Evolutionary conservation across 2,329 filamentous ascomycete genomes (phyloP).

Genomic region (Colletotrichum sublineola): DNA sequence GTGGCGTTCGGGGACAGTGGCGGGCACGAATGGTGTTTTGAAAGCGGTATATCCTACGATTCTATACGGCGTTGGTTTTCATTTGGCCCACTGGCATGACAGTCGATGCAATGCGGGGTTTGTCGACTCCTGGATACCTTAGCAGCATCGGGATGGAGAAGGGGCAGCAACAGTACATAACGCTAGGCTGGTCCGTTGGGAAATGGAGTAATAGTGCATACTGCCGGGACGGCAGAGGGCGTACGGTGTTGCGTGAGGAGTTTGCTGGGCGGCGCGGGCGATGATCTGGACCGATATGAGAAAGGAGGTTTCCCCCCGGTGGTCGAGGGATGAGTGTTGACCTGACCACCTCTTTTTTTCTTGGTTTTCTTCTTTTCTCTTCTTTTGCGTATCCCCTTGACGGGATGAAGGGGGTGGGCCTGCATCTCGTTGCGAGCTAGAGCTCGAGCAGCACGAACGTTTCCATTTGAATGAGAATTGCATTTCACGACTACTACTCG

Average conservation of each 20-base stretch:
- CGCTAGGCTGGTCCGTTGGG: conserved; percentile 14
- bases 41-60: conserved; percentile 14
- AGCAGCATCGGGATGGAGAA: conserved; percentile 20
- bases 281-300: conserved; percentile 27
- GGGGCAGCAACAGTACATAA: conserved; percentile 13
- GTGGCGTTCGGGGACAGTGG: background rate
- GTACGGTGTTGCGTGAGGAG: conserved; percentile 1
- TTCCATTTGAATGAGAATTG: conserved; percentile 15
- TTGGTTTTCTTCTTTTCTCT: background rate
- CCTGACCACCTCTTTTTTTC: conserved; percentile 7
- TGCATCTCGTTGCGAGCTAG: conserved; percentile 22
- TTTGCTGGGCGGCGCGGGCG: conserved; percentile 1
- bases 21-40: background rate
- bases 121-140: conserved; percentile 28
- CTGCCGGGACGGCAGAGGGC: conserved; percentile 23
- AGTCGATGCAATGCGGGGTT: conserved; percentile 13
- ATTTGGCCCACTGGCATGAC: conserved; percentile 10
- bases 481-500: background rate
- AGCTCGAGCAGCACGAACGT: conserved; percentile 11
- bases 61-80: conserved; percentile 32
- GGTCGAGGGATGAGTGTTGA: background rate
- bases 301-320: background rate
- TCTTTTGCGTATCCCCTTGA: background rate
- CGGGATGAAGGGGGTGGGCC: conserved; percentile 1
- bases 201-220: conserved; percentile 40